Base-by-base conservation (phyloP, 139 green algal species). In the Volvox africanus region DNA sequence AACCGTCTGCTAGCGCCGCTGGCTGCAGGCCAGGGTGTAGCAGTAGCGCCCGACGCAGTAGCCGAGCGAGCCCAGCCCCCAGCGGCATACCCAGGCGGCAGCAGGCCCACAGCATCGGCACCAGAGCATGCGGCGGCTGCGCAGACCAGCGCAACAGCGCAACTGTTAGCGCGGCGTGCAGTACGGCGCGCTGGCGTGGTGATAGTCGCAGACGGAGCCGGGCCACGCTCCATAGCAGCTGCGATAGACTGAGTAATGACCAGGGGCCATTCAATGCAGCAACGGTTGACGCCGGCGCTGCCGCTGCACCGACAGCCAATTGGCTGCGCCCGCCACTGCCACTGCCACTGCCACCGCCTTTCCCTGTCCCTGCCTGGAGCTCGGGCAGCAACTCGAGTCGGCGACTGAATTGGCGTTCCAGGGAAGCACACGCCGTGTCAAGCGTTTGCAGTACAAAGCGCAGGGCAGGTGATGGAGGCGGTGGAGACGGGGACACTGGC, bases 401-500 rank as follows among this genome's bases (percentile, higher is more conserved):
- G 18, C 35, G 28, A 14, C 21, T 32, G 26, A 33, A 35, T 35
- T 79, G 26, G 26, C 20, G 71, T 21, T 33, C 71, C 26, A 86
- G 82, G 21, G 82, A 79, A 35, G 65, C 20, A 26, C 62, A 79
- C 0, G 82, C 82, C 1, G 37, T 6, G 35, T 32, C 33, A 35
- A 88, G 33, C 65, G 78, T 65, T 26, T 80, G 82, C 33, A n/a
- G 20, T 1, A 88, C 65, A 67, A 88, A 88, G 65, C 65, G 82
- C 62, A 26, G 19, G 1, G 80, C 24, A 18, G 80, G 80, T 61
- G 55, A 18, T 14, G 26, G 44, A 37, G 78, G 78, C 78, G 32
- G 75, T 20, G 75, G 14, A 18, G 33, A 35, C 75, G 32, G 75
- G 14, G 75, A 35, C 13, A 35, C 30, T n/a, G 21, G 18, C 68